phyloP scores from a whole-genome alignment of 1,139 yeast species.

The Lodderomyces parapsilosis region DNA sequence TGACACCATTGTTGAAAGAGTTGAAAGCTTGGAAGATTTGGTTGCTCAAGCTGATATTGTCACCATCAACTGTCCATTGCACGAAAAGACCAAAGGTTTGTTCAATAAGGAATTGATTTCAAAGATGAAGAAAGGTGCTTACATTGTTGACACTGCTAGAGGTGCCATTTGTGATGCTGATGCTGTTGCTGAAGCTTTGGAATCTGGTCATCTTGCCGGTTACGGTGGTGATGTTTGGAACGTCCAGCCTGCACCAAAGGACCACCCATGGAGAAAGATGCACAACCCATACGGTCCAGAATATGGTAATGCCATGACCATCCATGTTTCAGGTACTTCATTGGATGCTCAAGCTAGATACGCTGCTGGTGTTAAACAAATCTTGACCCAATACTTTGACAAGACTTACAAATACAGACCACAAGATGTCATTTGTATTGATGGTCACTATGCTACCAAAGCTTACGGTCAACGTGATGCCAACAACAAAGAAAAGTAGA shows the following conservation, averaged over 20 bases:
- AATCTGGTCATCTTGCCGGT: slow-evolving; percentile 68
- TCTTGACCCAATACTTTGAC: slow-evolving; percentile 61
- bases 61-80: too few relatives aligned
- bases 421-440: slow-evolving; percentile 67
- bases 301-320: slow-evolving; percentile 79
- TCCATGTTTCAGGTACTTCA: slow-evolving; percentile 79
- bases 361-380: slow-evolving; percentile 64
- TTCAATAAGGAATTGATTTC: too few relatives aligned
- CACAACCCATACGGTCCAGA: slow-evolving; percentile 57
- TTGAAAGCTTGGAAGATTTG: too few relatives aligned
- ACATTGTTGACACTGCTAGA: slow-evolving; percentile 77
- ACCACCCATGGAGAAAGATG: slow-evolving; percentile 79
- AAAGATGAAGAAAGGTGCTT: slow-evolving; percentile 75
- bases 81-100: too few relatives aligned
- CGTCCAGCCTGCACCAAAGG: slow-evolving; percentile 76
- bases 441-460: slow-evolving; percentile 73
- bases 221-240: slow-evolving; percentile 84
- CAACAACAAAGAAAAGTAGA: not conserved
- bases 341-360: slow-evolving; percentile 79
- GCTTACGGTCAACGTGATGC: slow-evolving; percentile 35
- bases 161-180: slow-evolving; percentile 76
- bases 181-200: slow-evolving; percentile 73
- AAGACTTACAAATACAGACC: slow-evolving; percentile 67
- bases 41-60: too few relatives aligned
- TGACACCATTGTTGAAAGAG: too few relatives aligned